These are phyloP conservation scores for Kluyveromyces dobzhanskii DNA, from an alignment of 805 yeast species.

Conservation along the genomic window DNA sequence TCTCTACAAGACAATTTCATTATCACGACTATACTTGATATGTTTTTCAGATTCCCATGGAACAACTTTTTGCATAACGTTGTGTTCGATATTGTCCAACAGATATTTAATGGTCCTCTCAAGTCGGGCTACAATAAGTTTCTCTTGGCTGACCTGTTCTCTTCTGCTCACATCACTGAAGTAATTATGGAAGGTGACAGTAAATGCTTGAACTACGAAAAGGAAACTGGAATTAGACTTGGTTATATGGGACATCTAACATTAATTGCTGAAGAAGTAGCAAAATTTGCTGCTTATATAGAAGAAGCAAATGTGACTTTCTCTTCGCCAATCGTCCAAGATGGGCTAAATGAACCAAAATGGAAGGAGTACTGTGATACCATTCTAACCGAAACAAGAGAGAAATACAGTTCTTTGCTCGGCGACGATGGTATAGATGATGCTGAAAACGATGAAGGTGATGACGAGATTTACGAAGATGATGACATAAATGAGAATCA, in stretches of 20 bases:
- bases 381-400: slow-evolving; percentile 79
- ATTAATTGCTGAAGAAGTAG: slow-evolving; percentile 90
- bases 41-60: slow-evolving; percentile 73
- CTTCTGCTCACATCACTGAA: slow-evolving; percentile 49
- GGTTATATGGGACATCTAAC: slow-evolving; percentile 98
- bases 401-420: slow-evolving; percentile 85
- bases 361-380: slow-evolving; percentile 84
- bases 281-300: slow-evolving; percentile 58
- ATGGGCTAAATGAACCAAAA: slow-evolving; percentile 22
- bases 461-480: slow-evolving; percentile 11
- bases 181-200: slow-evolving; percentile 58
- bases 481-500: slow-evolving; percentile 6
- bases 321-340: slow-evolving; percentile 18
- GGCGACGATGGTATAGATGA: slow-evolving; percentile 60
- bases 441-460: slow-evolving; percentile 26
- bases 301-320: slow-evolving; percentile 27
- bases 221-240: slow-evolving; percentile 54
- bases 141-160: slow-evolving; percentile 53
- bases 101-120: slow-evolving; percentile 63
- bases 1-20: slow-evolving; percentile 57
- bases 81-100: slow-evolving; percentile 77
- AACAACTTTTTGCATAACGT: slow-evolving; percentile 80
- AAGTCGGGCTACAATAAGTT: slow-evolving; percentile 69
- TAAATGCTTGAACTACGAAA: slow-evolving; percentile 52
- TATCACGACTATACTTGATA: slow-evolving; percentile 49